Base-by-base conservation (phyloP, 192 early-diverging fungal genomes). In the Backusella liffmaniae region DNA sequence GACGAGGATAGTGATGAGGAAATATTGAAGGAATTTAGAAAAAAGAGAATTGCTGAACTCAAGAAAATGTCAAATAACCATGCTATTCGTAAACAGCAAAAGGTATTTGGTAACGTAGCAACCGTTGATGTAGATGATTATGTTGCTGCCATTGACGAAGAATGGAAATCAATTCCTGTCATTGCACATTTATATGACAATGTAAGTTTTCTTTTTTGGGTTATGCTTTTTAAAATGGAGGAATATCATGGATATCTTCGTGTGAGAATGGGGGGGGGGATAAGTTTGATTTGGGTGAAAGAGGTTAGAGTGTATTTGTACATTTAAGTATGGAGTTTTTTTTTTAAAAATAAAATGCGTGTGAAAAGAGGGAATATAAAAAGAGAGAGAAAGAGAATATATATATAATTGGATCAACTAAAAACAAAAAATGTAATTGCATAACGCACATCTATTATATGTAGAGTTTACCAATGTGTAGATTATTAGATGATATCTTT, bases 131-230 rank as follows among this genome's bases (percentile, higher is more conserved):
- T 81, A 12, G 73, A 82, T 34, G 84, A 86, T 49, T 89, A 88
- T 77, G 84, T 82, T 6, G 72, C 41, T 42, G 81, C 83, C 7
- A 88, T 89, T 73, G 88, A 89, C 29, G 78, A 82, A 16, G 86
- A 89, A 71, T 78, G 79, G 73, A 76, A 76, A 42, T 81, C 84
- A 66, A 83, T 88, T 23, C 81, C 83, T 5, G 80, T 89, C 16
- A 69, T 88, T 41, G 79, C 88, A 13, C 88, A 89, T 74, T 79
- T 89, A 44, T 89, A 84, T 70, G 87, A 80, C 44, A 78, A 87
- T 44, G 83, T 88, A 81, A 74, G 75, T 69, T 37, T 13, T 46
- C 7, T 79, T 59, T 46, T 56, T 36, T 46, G 5, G 16, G 13
- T 56, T 49, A 44, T 26, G 62, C 12, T 65, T 70, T 66, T 59